Percentiles rank a stretch among this genome's conserved stretches.
These are phyloP conservation scores for Nothomitra cinnamomea DNA, from an alignment of 2,329 filamentous ascomycete genomes.

Conservation along the genomic window DNA sequence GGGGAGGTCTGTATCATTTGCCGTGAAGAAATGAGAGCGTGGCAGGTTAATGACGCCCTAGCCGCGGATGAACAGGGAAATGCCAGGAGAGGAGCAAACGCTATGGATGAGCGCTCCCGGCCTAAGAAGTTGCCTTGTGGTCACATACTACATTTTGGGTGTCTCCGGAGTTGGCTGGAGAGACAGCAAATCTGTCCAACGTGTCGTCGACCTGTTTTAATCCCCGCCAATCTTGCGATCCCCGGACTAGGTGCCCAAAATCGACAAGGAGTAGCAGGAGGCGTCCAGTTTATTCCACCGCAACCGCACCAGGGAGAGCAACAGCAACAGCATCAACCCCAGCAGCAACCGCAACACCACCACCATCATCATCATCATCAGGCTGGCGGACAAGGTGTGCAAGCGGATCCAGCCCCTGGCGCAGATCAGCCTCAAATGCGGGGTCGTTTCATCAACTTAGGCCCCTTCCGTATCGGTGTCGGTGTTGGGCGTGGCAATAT, in stretches of 20 bases:
- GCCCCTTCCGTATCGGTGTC: constrained; percentile 59
- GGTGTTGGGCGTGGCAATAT: constrained; percentile 40
- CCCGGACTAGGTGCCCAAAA: constrained; percentile 13
- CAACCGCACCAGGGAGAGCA: constrained; percentile 9
- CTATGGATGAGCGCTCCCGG: constrained; percentile 63
- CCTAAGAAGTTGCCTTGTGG: constrained; percentile 95
- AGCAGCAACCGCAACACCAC: too few relatives aligned
- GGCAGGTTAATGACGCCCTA: constrained; percentile 32
- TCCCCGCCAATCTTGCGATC: too few relatives aligned
- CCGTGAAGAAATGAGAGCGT: constrained; percentile 83
- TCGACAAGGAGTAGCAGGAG: constrained; percentile 13
- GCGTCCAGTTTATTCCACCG: constrained; percentile 16
- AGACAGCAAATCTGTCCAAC: constrained; percentile 94
- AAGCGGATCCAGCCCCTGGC: constrained; percentile 23
- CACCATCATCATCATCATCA: constrained; percentile 3
- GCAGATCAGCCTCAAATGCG: constrained; percentile 24
- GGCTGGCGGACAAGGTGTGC: constrained; percentile 20
- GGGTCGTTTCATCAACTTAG: constrained; percentile 52
- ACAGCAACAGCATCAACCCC: constrained; percentile 8
- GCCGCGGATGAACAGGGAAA: constrained; percentile 18
- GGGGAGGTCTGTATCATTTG: constrained; percentile 98
- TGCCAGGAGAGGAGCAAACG: constrained; percentile 17
- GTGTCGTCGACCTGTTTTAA: constrained; percentile 67
- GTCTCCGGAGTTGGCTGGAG: constrained; percentile 92
- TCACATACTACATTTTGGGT: constrained; percentile 86